phyloP scores from a whole-genome alignment of 2,329 filamentous ascomycete species.

The Diaporthe vaccinii region DNA sequence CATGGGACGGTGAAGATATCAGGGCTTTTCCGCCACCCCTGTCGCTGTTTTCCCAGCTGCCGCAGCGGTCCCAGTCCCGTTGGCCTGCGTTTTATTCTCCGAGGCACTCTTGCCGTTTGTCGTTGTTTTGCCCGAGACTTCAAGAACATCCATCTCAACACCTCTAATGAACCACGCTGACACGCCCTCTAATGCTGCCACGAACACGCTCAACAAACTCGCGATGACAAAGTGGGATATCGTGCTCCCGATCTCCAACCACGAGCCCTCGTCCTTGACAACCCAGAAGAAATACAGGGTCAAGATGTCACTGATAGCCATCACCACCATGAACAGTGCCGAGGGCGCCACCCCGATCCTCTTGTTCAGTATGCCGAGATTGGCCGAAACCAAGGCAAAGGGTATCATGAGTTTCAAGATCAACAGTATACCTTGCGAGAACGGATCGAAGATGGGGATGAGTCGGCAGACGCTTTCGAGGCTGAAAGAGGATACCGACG shows the following conservation, averaged over 20 bases:
- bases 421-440: slow-evolving; percentile 88
- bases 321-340: slow-evolving; percentile 93
- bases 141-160: slow-evolving; percentile 71
- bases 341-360: slow-evolving; percentile 86
- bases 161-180: slow-evolving; percentile 87
- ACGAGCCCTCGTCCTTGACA: slow-evolving; percentile 95
- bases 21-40: slow-evolving; percentile 22
- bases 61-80: slow-evolving; percentile 2
- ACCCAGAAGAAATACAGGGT: slow-evolving; percentile 99
- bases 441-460: slow-evolving; percentile 92
- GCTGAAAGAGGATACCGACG: slow-evolving; percentile 93
- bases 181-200: slow-evolving; percentile 86
- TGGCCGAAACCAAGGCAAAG: slow-evolving; percentile 92
- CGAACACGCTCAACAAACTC: slow-evolving; percentile 89
- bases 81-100: background rate
- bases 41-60: background rate
- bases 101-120: slow-evolving; percentile 1
- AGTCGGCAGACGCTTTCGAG: slow-evolving; percentile 90
- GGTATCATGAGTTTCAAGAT: slow-evolving; percentile 93
- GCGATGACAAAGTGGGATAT: slow-evolving; percentile 97
- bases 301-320: slow-evolving; percentile 90
- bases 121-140: slow-evolving; percentile 14
- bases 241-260: slow-evolving; percentile 97
- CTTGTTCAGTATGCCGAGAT: slow-evolving; percentile 92
- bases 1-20: background rate